Percentiles rank a stretch among this genome's conserved stretches.
Evolutionary conservation across 495 filamentous ascomycete genomes (phyloP).

Genomic region (Neurospora africana): DNA sequence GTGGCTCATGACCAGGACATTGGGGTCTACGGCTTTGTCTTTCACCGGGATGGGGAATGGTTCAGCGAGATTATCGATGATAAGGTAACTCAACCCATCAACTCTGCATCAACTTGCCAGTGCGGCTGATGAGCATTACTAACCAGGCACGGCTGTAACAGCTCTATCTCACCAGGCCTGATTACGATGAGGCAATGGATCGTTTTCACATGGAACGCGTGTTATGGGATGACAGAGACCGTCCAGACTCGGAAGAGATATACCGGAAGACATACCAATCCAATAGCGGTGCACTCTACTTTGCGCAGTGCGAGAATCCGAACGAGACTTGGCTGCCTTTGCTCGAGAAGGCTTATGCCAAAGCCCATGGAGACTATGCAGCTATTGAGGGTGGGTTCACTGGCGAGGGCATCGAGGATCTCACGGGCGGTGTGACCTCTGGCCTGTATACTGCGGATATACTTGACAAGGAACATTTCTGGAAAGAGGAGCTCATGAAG

Average conservation of each 20-base stretch:
- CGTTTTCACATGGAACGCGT: conserved; percentile 42
- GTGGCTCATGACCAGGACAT: conserved; percentile 70
- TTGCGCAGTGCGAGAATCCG: conserved; percentile 71
- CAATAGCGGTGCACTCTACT: conserved; percentile 65
- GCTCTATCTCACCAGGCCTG: conserved; percentile 69
- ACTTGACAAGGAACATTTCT: conserved; percentile 79
- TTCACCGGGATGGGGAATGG: conserved; percentile 90
- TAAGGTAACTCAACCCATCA: conserved; percentile 16
- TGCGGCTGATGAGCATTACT: neutral
- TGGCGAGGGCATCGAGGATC: conserved; percentile 84
- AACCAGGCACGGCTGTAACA: neutral
- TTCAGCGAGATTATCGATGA: conserved; percentile 79
- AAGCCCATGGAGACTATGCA: conserved; percentile 81
- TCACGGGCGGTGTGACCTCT: conserved; percentile 84
- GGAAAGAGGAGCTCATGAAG: conserved; percentile 73
- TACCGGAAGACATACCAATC: conserved; percentile 67
- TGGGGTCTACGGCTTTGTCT: conserved; percentile 92
- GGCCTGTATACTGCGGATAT: conserved; percentile 74
- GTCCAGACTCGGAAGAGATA: conserved; percentile 64
- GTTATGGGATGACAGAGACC: conserved; percentile 61
- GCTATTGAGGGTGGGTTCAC: conserved; percentile 79
- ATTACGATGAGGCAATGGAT: conserved; percentile 55
- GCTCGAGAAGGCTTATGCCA: conserved; percentile 93
- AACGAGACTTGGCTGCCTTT: conserved; percentile 94
- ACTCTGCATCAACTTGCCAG: neutral